A percentile compares a stretch with the other conserved stretches of the same genome.
phyloP scores from a whole-genome alignment of 2,329 filamentous ascomycete species.

The Rhynchosporium graminicola region DNA sequence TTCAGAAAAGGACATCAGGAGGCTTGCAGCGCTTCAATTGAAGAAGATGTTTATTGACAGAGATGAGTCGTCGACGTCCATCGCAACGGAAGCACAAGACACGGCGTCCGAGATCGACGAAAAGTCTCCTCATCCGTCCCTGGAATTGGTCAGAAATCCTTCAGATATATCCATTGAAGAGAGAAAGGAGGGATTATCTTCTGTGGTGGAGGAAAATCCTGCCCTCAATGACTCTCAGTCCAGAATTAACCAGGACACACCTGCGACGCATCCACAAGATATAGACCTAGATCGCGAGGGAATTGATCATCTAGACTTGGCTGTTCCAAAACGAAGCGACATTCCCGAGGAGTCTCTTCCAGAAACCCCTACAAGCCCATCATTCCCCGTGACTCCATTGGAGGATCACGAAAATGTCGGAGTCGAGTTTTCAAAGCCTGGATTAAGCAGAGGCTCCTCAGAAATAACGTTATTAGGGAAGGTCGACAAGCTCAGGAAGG shows the following conservation, averaged over 20 bases:
- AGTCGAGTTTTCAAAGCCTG: background rate
- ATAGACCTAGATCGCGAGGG: conserved; percentile 51
- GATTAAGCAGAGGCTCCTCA: conserved; percentile 18
- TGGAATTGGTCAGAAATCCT: conserved; percentile 33
- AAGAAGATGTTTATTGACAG: conserved; percentile 89
- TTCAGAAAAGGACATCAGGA: conserved; percentile 91
- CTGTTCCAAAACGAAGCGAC: conserved; percentile 41
- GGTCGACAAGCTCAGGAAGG: conserved; percentile 36
- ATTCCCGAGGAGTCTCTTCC: conserved; percentile 15
- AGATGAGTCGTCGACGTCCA: conserved; percentile 76
- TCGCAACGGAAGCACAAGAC: conserved; percentile 68
- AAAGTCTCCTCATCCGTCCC: conserved; percentile 43
- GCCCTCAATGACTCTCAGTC: conserved; percentile 1
- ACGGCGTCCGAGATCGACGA: conserved; percentile 50
- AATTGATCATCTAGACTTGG: conserved; percentile 63
- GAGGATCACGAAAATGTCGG: conserved; percentile 16
- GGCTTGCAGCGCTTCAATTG: conserved; percentile 87
- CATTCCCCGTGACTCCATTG: conserved; percentile 15
- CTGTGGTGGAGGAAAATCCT: conserved; percentile 60
- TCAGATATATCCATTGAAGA: conserved; percentile 58
- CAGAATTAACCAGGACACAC: background rate
- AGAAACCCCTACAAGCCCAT: conserved; percentile 23
- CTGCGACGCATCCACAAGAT: conserved; percentile 25
- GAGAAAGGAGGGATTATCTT: conserved; percentile 62
- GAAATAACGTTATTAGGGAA: conserved; percentile 37